Conservation (phyloP, 2,329 filamentous ascomycete species). For the Aspergillus neoniger region DNA sequence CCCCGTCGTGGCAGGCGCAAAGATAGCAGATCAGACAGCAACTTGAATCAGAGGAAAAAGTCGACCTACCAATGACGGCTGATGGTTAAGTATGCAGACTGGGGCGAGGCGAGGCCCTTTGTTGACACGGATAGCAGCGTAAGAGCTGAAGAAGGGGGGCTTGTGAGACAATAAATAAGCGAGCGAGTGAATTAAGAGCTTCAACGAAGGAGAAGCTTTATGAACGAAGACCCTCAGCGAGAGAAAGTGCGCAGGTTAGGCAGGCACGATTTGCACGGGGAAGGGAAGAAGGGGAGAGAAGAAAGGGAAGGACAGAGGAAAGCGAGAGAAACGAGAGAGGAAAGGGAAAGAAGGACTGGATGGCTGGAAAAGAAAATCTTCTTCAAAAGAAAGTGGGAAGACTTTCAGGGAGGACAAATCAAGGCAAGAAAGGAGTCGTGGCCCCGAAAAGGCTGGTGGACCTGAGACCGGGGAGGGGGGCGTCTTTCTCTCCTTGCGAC, state of each 20-base stretch:
- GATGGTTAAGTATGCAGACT: conserved; percentile 10
- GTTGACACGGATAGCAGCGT: conserved; percentile 14
- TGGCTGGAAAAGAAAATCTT: conserved; percentile 14
- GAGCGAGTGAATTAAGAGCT: conserved; percentile 39
- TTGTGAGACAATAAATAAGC: conserved; percentile 21
- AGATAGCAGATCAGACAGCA: neutral
- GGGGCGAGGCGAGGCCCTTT: conserved; percentile 18
- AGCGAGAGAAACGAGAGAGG: conserved; percentile 40
- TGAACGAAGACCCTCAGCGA: conserved; percentile 18
- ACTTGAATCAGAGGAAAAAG: neutral
- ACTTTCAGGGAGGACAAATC: conserved; percentile 26
- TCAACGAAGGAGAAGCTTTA: conserved; percentile 38
- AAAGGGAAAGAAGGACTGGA: conserved; percentile 24
- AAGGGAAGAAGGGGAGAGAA: conserved; percentile 31
- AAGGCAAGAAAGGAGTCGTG: conserved; percentile 33
- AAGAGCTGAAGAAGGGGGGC: conserved; percentile 11
- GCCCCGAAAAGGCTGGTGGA: conserved; percentile 26
- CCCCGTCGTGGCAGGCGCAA: neutral
- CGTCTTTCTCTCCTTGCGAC: conserved; percentile 19
- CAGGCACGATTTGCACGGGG: conserved; percentile 30
- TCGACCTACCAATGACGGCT: conserved; percentile 20
- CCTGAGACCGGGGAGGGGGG: conserved; percentile 19
- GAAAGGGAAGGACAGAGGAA: conserved; percentile 28
- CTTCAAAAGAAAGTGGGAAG: conserved; percentile 22
- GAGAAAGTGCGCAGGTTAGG: conserved; percentile 33